These are phyloP conservation scores for Stygiomarasmius scandens DNA, from an alignment of 1,284 basidiomycete species.

Conservation along the genomic window DNA sequence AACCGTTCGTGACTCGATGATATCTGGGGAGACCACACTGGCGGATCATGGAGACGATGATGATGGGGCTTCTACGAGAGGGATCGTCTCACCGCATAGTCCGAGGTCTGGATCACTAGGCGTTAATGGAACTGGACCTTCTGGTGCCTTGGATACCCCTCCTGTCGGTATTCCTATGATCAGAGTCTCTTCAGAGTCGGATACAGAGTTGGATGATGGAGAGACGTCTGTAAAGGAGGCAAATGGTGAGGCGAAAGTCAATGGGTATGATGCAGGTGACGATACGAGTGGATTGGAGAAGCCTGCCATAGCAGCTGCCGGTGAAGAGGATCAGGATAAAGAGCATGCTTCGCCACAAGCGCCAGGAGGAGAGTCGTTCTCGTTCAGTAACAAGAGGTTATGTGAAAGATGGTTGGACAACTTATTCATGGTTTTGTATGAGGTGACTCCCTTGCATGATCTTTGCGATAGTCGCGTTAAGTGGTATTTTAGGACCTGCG, in stretches of 20 bases:
- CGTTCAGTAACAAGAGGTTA: constrained; percentile 94
- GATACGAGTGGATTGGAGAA: constrained; percentile 48
- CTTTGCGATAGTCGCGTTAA: not conserved
- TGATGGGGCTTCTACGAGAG: constrained; percentile 77
- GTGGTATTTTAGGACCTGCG: constrained; percentile 73
- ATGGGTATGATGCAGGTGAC: constrained; percentile 21
- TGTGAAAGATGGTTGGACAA: constrained; percentile 99
- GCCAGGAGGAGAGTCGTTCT: constrained; percentile 66
- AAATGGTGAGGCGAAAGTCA: constrained; percentile 56
- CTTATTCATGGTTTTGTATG: constrained; percentile 97
- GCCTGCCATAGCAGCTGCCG: constrained; percentile 59
- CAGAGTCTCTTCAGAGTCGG: constrained; percentile 84
- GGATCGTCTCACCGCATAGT: constrained; percentile 47
- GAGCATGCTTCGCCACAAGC: constrained; percentile 29
- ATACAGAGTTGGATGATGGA: constrained; percentile 39
- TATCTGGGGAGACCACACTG: constrained; percentile 28
- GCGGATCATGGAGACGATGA: constrained; percentile 46
- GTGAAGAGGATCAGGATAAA: constrained; percentile 30
- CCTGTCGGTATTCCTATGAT: constrained; percentile 74
- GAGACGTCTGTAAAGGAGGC: constrained; percentile 26
- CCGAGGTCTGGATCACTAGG: constrained; percentile 16
- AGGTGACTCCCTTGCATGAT: constrained; percentile 50
- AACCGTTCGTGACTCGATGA: constrained; percentile 34
- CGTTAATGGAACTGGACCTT: constrained; percentile 20
- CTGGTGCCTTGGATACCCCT: not conserved